Percentiles rank a stretch among this genome's conserved stretches.
phyloP scores from a whole-genome alignment of 768 basidiomycete species.

The Mrakia blollopis region DNA sequence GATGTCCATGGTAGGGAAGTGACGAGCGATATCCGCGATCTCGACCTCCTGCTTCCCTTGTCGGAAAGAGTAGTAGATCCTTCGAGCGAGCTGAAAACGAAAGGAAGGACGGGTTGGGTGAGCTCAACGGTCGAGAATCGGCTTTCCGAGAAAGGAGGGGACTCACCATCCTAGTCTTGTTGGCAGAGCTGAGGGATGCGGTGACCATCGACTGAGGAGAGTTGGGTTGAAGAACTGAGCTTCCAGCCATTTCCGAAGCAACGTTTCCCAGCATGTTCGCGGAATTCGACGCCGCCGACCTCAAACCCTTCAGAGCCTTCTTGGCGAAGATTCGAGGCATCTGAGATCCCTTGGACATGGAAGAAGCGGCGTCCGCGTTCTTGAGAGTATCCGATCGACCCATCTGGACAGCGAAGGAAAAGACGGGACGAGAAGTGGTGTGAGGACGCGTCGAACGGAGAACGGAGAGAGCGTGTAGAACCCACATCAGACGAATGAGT shows the following conservation, averaged over 20 bases:
- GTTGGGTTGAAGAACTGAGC: constrained; percentile 80
- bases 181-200: constrained; percentile 69
- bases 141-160: not conserved
- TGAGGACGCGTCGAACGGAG: not conserved
- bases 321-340: constrained; percentile 62
- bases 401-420: not conserved
- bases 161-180: constrained; percentile 66
- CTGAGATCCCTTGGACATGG: constrained; percentile 46
- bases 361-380: constrained; percentile 45
- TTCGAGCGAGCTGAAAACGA: constrained; percentile 61
- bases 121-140: too few relatives aligned
- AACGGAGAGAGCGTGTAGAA: not conserved
- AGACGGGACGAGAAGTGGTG: not conserved
- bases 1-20: constrained; percentile 63
- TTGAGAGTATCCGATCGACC: constrained; percentile 61
- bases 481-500: constrained; percentile 61
- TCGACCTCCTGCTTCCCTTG: constrained; percentile 58
- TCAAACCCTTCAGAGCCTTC: constrained; percentile 60
- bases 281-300: constrained; percentile 29
- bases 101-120: not conserved
- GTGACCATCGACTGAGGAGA: constrained; percentile 61
- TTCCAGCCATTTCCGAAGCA: constrained; percentile 56
- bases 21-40: constrained; percentile 64
- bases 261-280: constrained; percentile 54
- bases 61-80: constrained; percentile 80